phyloP scores from a whole-genome alignment of 371 early-diverging fungal species.

The Mortierella sp. region DNA sequence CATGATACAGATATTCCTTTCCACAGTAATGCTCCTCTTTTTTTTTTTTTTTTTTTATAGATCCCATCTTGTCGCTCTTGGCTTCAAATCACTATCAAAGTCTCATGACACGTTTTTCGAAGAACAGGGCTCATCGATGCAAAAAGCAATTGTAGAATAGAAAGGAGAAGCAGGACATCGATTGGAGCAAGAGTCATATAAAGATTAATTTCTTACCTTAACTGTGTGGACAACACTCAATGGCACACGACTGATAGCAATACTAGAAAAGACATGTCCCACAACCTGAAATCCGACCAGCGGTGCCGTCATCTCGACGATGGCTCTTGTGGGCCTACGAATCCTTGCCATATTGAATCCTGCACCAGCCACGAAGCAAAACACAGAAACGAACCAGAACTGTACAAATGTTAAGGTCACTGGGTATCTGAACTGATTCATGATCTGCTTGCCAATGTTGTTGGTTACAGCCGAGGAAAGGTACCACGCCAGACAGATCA shows the following conservation, averaged over 20 bases:
- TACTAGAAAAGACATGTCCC: constrained; percentile 84
- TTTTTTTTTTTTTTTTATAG: background rate
- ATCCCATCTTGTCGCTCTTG: background rate
- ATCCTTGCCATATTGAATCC: constrained; percentile 61
- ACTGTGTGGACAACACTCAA: constrained; percentile 91
- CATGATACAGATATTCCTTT: background rate
- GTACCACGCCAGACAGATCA: constrained; percentile 83
- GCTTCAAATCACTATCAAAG: background rate
- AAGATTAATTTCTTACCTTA: constrained; percentile 71
- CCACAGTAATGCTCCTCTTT: background rate
- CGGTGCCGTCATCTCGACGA: constrained; percentile 75
- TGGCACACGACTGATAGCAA: constrained; percentile 83
- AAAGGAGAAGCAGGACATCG: background rate
- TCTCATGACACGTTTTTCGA: background rate
- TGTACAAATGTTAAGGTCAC: constrained; percentile 86
- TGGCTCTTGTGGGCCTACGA: constrained; percentile 63
- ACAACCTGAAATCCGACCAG: constrained; percentile 82
- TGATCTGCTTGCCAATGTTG: constrained; percentile 84
- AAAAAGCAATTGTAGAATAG: background rate
- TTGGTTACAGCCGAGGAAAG: constrained; percentile 83
- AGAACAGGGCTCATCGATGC: background rate
- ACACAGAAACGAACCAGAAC: constrained; percentile 78
- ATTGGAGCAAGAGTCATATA: background rate
- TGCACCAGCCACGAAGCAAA: constrained; percentile 64
- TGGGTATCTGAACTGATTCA: constrained; percentile 79